phyloP scores from a whole-genome alignment of 2,329 filamentous ascomycete species.

The Grosmannia huntii region DNA sequence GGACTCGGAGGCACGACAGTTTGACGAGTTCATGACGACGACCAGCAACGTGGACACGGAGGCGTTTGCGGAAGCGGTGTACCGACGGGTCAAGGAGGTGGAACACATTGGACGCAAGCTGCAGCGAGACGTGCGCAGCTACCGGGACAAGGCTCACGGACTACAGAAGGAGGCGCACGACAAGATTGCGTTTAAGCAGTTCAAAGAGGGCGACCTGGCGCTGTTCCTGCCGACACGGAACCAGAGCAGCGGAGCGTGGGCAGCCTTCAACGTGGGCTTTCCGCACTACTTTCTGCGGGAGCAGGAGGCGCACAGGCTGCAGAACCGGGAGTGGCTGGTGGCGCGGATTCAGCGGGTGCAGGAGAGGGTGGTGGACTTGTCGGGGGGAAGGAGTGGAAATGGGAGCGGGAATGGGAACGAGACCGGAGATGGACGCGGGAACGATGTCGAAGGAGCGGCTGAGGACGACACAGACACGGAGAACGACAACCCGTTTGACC shows the following conservation, averaged over 20 bases:
- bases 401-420: background rate
- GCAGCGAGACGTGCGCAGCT: slow-evolving; percentile 75
- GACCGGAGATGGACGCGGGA: slow-evolving; percentile 10
- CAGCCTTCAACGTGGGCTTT: slow-evolving; percentile 94
- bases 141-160: slow-evolving; percentile 74
- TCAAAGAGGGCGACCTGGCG: slow-evolving; percentile 92
- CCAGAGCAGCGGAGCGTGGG: slow-evolving; percentile 90
- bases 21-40: slow-evolving; percentile 58
- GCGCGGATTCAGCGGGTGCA: slow-evolving; percentile 85
- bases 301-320: slow-evolving; percentile 75
- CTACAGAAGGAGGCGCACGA: slow-evolving; percentile 79
- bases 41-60: slow-evolving; percentile 74
- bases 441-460: slow-evolving; percentile 15
- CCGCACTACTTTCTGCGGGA: slow-evolving; percentile 96
- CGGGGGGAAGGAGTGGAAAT: slow-evolving; percentile 46
- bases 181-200: slow-evolving; percentile 90
- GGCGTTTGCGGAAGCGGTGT: slow-evolving; percentile 69
- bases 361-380: slow-evolving; percentile 85
- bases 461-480: slow-evolving; percentile 43
- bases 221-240: slow-evolving; percentile 90
- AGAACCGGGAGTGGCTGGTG: slow-evolving; percentile 86
- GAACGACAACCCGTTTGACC: slow-evolving; percentile 92
- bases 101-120: slow-evolving; percentile 89
- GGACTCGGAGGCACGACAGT: slow-evolving; percentile 59
- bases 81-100: slow-evolving; percentile 83